A percentile compares a stretch with the other conserved stretches of the same genome.
These are phyloP conservation scores for Filobasidium floriforme DNA, from an alignment of 768 basidiomycete genomes.

Conservation along the genomic window DNA sequence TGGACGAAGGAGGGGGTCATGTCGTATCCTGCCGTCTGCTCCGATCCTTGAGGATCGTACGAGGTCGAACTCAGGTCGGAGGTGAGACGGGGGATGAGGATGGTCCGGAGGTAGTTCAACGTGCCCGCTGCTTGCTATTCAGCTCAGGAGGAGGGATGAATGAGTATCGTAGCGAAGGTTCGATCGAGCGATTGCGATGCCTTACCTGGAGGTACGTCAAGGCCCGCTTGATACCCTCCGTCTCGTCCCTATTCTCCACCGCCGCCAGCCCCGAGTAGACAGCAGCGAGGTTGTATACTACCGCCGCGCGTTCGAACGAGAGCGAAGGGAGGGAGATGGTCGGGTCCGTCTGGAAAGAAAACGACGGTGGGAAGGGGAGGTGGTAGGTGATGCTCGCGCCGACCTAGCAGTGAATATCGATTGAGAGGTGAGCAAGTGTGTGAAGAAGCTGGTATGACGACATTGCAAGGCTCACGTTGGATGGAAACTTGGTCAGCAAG, in stretches of 20 bases:
- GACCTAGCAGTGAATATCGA: too few species aligned
- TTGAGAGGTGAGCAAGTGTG: too few species aligned
- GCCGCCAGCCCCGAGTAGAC: constrained; percentile 74
- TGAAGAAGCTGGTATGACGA: background rate
- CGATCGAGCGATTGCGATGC: background rate
- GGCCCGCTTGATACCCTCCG: constrained; percentile 78
- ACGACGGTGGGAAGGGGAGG: constrained; percentile 55
- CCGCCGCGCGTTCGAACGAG: constrained; percentile 68
- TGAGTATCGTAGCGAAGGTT: background rate
- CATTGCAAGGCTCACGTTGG: constrained; percentile 52
- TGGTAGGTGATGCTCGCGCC: constrained; percentile 54
- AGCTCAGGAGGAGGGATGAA: background rate
- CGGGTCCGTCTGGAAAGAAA: constrained; percentile 45
- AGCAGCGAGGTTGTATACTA: constrained; percentile 78
- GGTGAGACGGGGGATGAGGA: constrained; percentile 29
- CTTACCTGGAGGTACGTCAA: constrained; percentile 46
- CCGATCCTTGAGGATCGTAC: background rate
- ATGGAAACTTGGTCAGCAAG: constrained; percentile 73
- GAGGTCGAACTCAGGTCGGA: constrained; percentile 26
- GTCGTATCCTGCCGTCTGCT: constrained; percentile 49
- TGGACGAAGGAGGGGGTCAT: constrained; percentile 58
- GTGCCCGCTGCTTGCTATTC: constrained; percentile 38
- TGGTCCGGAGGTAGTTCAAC: constrained; percentile 35
- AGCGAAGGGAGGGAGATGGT: constrained; percentile 65
- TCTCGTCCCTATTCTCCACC: constrained; percentile 48